Evolutionary conservation across 2,329 filamentous ascomycete species (phyloP), one percentile per base, ranked within the genome.

Genomic region (Coniochaeta sp.): DNA sequence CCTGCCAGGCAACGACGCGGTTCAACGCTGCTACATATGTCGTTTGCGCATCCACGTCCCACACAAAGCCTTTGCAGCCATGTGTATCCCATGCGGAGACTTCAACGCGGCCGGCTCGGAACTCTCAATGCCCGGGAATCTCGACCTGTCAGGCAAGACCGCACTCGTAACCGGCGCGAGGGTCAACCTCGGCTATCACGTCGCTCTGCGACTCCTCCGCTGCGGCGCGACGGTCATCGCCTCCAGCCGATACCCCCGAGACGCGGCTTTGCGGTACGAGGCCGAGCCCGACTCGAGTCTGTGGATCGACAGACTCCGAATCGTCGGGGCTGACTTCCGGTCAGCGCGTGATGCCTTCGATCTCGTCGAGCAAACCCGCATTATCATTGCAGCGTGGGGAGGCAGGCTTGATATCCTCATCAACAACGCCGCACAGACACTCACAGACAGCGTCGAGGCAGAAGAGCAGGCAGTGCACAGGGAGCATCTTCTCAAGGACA

Each of bases 381-480:
- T 12, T 12, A 30, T 28, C 26, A 52, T 52, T 6, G 24, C 12
- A 3, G 24, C 42, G 12, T 47, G 42, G 42, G 42, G 42, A 28
- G 47, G 24, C 26, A 55, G 19, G 36, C 62, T 75, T 10, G 66
- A 74, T 60, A 67, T 75, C 7, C 57, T 75, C 52, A 68, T 75
- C 63, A 75, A 74, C 55, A 75, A 75, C 56, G 74, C 74, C 1
- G 73, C 74, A 3, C 73, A 75, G 62, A 75, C 72, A 1, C 60
- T 74, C 42, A 74, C 72, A 0, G 74, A 75, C 50, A 68, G 70
- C 8, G 47, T 72, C 10, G 60, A 62, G 38, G 69, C 66, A 32
- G 72, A 74, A 54, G 42, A 65, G n/a, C 62, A 30, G 22, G 70
- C 70, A 0, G 65, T 74, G 2, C n/a, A 34, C 12, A 19, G 17